Conservation (phyloP, 2,329 filamentous ascomycete genomes). For the Clarireedia paspali region DNA sequence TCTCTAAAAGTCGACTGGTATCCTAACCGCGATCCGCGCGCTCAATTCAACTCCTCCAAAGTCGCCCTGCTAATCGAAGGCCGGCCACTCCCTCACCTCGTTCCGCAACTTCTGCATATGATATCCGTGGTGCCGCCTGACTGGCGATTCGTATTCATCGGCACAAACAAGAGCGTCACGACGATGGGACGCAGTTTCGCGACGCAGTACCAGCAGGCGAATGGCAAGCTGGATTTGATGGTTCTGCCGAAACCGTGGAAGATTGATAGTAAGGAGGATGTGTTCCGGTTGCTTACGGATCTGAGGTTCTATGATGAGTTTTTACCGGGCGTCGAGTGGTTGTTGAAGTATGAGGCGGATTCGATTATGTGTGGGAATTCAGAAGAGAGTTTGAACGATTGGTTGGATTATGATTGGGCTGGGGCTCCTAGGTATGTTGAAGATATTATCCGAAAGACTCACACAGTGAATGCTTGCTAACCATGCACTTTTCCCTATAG, state of each 20-base stretch:
- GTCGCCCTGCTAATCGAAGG: conserved; percentile 49
- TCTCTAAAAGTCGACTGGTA: conserved; percentile 27
- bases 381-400: conserved; percentile 33
- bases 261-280: conserved; percentile 38
- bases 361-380: conserved; percentile 47
- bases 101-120: conserved; percentile 48
- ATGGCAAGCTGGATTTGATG: conserved; percentile 34
- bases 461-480: not conserved
- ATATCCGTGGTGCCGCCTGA: conserved; percentile 49
- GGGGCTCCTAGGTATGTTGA: conserved; percentile 33
- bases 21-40: conserved; percentile 19
- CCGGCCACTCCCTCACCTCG: conserved; percentile 41
- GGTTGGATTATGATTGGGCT: conserved; percentile 31
- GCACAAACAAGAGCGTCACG: conserved; percentile 36
- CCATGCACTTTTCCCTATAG: not conserved
- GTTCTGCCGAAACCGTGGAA: conserved; percentile 14
- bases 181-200: conserved; percentile 39
- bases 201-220: conserved; percentile 40
- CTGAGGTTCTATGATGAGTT: conserved; percentile 41
- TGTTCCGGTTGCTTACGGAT: conserved; percentile 45
- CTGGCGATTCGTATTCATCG: conserved; percentile 51
- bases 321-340: conserved; percentile 43
- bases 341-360: conserved; percentile 50
- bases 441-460: not conserved
- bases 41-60: conserved; percentile 34